phyloP scores from a whole-genome alignment of 352 stramenopile genomes.

The Pythium phragmitis region DNA sequence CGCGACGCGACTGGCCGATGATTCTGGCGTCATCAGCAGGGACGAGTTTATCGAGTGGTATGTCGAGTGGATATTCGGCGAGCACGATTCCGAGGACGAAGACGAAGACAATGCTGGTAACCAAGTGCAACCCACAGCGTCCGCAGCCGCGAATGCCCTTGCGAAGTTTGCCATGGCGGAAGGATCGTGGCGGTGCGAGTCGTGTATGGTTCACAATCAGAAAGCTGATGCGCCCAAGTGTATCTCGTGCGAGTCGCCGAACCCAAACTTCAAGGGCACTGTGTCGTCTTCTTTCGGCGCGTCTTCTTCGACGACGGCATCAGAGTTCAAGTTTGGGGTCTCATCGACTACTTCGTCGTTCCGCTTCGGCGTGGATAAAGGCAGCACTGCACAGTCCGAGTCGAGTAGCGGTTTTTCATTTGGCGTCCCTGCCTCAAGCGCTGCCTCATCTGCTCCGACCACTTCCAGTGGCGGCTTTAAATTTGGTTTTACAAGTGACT shows the following conservation, averaged over 20 bases:
- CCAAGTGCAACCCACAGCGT: background rate
- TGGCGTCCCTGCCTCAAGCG: slow-evolving; percentile 5
- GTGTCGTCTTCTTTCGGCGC: background rate
- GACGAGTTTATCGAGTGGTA: slow-evolving; percentile 33
- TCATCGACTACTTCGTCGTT: slow-evolving; percentile 8
- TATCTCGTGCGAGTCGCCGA: slow-evolving; percentile 33
- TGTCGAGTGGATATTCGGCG: slow-evolving; percentile 28
- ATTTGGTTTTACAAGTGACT: slow-evolving; percentile 6
- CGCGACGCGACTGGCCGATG: slow-evolving; percentile 15
- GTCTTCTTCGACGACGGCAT: background rate
- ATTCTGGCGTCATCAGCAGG: slow-evolving; percentile 15
- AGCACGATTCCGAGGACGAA: slow-evolving; percentile 45
- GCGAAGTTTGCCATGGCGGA: slow-evolving; percentile 27
- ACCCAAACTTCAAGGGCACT: slow-evolving; percentile 30
- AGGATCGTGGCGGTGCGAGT: slow-evolving; percentile 36
- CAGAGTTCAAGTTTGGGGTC: slow-evolving; percentile 22
- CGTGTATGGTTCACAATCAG: slow-evolving; percentile 30
- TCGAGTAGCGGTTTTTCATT: slow-evolving; percentile 17
- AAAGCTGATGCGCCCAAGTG: slow-evolving; percentile 24
- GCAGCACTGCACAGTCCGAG: background rate
- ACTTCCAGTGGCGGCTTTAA: slow-evolving; percentile 10
- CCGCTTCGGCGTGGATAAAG: slow-evolving; percentile 13
- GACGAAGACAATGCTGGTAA: slow-evolving; percentile 22
- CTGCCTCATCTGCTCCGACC: background rate
- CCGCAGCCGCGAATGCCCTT: slow-evolving; percentile 12